phyloP scores from a whole-genome alignment of 2,329 filamentous ascomycete genomes.

The Fusarium illudens region DNA sequence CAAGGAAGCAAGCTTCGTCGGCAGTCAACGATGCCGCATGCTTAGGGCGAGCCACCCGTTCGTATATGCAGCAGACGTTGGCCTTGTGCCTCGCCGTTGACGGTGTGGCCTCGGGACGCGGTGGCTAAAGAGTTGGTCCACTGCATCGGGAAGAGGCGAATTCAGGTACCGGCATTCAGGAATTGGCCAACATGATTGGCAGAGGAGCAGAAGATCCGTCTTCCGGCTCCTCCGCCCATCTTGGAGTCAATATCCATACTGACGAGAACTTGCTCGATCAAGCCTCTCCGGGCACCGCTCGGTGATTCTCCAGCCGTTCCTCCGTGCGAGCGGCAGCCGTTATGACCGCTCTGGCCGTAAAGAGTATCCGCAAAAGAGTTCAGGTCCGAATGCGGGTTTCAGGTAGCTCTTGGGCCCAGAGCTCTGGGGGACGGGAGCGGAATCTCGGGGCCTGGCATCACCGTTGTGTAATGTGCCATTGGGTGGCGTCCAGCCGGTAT shows the following conservation, averaged over 20 bases:
- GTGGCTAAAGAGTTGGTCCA: neutral
- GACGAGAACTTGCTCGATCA: neutral
- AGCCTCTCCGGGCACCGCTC: neutral
- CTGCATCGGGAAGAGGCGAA: neutral
- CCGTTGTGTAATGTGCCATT: constrained; percentile 11
- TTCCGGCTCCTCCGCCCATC: neutral
- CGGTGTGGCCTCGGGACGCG: neutral
- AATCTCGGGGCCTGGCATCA: neutral
- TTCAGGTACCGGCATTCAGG: neutral
- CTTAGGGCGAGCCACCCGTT: constrained; percentile 5
- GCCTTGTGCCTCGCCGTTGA: neutral
- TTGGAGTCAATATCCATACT: neutral
- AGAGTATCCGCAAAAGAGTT: neutral
- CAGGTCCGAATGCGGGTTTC: constrained; percentile 13
- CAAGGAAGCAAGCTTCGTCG: neutral
- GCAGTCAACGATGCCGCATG: neutral
- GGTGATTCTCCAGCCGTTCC: neutral
- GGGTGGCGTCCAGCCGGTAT: neutral
- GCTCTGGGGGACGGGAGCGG: neutral
- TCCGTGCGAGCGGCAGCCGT: neutral
- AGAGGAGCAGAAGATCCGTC: neutral
- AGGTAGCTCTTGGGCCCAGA: neutral
- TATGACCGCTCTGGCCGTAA: neutral
- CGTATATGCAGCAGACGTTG: constrained; percentile 15
- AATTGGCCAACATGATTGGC: neutral